These are phyloP conservation scores for Sphagnum tenellum DNA, from an alignment of 225 moss, liverwort and hornwort species.

Conservation along the genomic window DNA sequence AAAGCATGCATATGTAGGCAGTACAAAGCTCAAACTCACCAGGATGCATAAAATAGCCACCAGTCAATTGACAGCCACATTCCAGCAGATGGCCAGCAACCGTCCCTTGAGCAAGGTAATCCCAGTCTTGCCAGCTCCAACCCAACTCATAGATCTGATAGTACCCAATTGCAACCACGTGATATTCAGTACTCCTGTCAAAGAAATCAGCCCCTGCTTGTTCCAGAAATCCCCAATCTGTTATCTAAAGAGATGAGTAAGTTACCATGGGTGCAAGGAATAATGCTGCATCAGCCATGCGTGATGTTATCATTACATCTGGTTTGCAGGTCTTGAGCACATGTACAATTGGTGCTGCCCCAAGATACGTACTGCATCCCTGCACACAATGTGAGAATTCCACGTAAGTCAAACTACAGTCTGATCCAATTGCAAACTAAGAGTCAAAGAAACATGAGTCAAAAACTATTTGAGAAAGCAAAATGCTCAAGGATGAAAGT, in stretches of 20 bases:
- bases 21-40: slow-evolving; percentile 19
- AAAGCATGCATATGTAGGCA: no score
- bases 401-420: no score
- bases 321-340: slow-evolving; percentile 45
- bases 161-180: background rate
- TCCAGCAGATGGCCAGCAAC: slow-evolving; percentile 82
- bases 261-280: slow-evolving; percentile 81
- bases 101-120: slow-evolving; percentile 63
- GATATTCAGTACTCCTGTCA: no score
- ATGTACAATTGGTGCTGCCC: slow-evolving; percentile 68
- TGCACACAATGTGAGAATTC: slow-evolving; percentile 4
- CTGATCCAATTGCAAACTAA: no score
- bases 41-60: slow-evolving; percentile 88
- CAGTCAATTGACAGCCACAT: slow-evolving; percentile 81
- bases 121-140: slow-evolving; percentile 82
- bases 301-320: slow-evolving; percentile 64
- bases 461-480: no score
- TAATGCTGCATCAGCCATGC: slow-evolving; percentile 76
- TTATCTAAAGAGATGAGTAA: background rate
- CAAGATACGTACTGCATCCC: slow-evolving; percentile 82
- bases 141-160: slow-evolving; percentile 73
- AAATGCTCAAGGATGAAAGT: background rate
- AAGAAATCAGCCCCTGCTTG: background rate
- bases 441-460: no score
- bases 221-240: background rate